Evolutionary conservation across 2,329 filamentous ascomycete genomes (phyloP).

Genomic region (Scleromitrula shiraiana): DNA sequence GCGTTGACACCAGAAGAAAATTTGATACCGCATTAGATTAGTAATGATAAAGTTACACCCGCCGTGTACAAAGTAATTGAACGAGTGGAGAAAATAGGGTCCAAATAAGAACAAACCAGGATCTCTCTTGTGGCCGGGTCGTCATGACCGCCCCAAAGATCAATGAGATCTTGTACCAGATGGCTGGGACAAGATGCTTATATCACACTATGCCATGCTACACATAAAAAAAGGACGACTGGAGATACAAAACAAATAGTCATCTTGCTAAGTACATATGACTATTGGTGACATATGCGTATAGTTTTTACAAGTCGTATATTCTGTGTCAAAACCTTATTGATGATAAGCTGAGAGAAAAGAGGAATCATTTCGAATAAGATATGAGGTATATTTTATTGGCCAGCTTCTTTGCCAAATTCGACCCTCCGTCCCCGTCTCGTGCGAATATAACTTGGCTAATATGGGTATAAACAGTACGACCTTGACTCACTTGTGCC

Average conservation of each 20-base stretch:
- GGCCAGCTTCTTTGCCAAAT: too few species aligned
- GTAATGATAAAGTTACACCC: too few species aligned
- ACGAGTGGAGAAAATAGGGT: background rate
- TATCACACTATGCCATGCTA: background rate
- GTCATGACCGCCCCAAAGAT: background rate
- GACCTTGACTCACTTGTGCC: background rate
- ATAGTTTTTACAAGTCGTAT: too few species aligned
- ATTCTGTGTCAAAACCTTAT: too few species aligned
- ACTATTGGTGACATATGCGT: too few species aligned
- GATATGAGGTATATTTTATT: too few species aligned
- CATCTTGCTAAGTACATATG: too few species aligned
- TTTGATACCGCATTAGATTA: too few species aligned
- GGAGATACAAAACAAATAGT: background rate
- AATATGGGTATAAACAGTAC: background rate
- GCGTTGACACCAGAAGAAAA: constrained; percentile 6
- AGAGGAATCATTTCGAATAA: background rate
- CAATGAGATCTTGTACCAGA: background rate
- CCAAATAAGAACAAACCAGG: background rate
- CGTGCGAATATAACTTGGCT: background rate
- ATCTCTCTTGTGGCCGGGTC: background rate
- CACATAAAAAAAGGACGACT: background rate
- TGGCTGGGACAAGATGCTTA: background rate
- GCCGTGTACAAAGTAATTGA: background rate
- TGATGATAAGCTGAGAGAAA: background rate
- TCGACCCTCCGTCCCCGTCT: too few species aligned